Evolutionary conservation across 208 protist genomes (phyloP).

Genomic region (Angomonas deanei): DNA sequence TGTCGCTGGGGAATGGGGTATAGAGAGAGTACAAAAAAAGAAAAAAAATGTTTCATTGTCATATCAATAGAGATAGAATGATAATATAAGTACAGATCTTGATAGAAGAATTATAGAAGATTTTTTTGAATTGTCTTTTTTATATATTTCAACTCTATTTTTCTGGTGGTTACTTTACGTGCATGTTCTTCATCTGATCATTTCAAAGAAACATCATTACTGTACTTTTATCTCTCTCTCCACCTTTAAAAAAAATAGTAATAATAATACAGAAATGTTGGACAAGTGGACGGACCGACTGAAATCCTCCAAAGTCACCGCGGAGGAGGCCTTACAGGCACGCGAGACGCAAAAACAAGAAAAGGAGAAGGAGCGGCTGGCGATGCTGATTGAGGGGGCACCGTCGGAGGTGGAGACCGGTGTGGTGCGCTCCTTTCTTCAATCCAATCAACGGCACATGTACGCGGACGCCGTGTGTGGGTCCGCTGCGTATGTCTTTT

Average conservation of each 20-base stretch:
- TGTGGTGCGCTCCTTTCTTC: conserved; percentile 20
- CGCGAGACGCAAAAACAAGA: not conserved
- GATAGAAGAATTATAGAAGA: too few species aligned
- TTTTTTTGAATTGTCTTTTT: conserved; percentile 2
- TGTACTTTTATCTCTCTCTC: conserved; percentile 2
- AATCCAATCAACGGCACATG: conserved; percentile 54
- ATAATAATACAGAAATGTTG: too few species aligned
- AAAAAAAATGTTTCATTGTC: not conserved
- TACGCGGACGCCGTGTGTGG: conserved; percentile 41
- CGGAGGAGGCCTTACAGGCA: not conserved
- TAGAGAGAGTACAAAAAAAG: not conserved
- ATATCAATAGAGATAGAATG: too few species aligned
- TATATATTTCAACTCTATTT: conserved; percentile 7
- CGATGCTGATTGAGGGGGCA: conserved; percentile 43
- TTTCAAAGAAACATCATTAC: not conserved
- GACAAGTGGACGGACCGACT: not conserved
- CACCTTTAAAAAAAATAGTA: not conserved
- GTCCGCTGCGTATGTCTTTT: conserved; percentile 57
- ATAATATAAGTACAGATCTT: too few species aligned
- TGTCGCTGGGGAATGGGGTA: not conserved
- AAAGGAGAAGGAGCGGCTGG: conserved; percentile 29
- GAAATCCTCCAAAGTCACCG: not conserved
- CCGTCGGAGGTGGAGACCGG: conserved; percentile 21
- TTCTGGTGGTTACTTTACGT: not conserved
- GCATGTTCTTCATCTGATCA: not conserved